phyloP scores from a whole-genome alignment of 2,329 filamentous ascomycete genomes.

The Talaromyces sp. region DNA sequence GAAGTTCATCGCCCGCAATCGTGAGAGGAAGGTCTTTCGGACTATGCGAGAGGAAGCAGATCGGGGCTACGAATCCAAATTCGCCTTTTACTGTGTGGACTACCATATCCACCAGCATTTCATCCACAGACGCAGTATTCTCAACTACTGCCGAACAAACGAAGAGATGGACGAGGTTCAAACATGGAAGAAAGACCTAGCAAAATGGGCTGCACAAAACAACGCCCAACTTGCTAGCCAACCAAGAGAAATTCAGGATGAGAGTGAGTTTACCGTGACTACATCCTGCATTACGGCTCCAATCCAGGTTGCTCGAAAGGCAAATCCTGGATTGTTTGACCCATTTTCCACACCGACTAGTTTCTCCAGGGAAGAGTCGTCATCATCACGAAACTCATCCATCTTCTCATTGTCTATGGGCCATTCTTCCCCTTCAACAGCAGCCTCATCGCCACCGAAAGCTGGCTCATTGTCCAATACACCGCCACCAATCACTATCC shows the following conservation, averaged over 20 bases:
- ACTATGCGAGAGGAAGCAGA: conserved; percentile 12
- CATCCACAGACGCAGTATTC: conserved; percentile 21
- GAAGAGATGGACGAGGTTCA: conserved; percentile 27
- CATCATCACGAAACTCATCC: conserved; percentile 14
- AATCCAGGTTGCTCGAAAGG: background rate
- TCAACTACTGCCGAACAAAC: conserved; percentile 30
- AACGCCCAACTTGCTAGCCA: background rate
- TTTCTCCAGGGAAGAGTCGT: background rate
- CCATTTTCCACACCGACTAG: background rate
- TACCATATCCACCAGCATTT: conserved; percentile 34
- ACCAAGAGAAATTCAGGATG: background rate
- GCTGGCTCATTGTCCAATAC: conserved; percentile 6
- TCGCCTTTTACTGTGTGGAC: conserved; percentile 31
- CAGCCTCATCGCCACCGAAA: conserved; percentile 13
- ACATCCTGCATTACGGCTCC: background rate
- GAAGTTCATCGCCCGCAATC: conserved; percentile 12
- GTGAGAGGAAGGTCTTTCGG: conserved; percentile 17
- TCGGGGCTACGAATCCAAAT: conserved; percentile 18
- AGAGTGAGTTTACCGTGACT: background rate
- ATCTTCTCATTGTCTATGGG: conserved; percentile 4
- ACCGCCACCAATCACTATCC: background rate
- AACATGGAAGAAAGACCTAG: conserved; percentile 26
- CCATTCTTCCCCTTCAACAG: conserved; percentile 11
- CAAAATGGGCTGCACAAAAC: conserved; percentile 10
- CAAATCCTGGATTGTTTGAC: background rate